Evolutionary conservation across 495 filamentous ascomycete species (phyloP).

Genomic region (Amniculicola lignicola): DNA sequence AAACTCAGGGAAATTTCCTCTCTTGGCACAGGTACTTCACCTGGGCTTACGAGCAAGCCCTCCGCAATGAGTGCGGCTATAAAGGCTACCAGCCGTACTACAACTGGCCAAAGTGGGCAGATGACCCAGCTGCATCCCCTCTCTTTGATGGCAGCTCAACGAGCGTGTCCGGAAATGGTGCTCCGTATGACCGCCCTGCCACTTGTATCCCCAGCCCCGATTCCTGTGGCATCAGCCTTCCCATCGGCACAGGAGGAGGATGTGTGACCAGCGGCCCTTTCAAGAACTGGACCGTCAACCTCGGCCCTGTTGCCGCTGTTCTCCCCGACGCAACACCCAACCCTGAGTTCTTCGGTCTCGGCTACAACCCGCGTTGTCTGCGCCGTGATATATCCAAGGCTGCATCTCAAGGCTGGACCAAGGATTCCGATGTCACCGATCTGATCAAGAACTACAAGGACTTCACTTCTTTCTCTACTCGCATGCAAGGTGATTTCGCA

Average conservation of each 20-base stretch:
- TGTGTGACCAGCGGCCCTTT: conserved; percentile 40
- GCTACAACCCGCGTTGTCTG: conserved; percentile 64
- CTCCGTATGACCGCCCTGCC: conserved; percentile 33
- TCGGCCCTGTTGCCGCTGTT: conserved; percentile 36
- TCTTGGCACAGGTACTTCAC: conserved; percentile 70
- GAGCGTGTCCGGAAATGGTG: conserved; percentile 51
- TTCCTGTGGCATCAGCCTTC: conserved; percentile 32
- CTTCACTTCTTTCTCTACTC: conserved; percentile 53
- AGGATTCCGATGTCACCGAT: conserved; percentile 48
- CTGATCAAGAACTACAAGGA: conserved; percentile 48
- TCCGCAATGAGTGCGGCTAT: conserved; percentile 70
- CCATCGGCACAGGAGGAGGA: conserved; percentile 36
- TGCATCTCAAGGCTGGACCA: conserved; percentile 48
- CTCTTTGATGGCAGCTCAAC: conserved; percentile 49
- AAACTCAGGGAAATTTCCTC: conserved; percentile 56
- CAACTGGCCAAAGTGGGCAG: conserved; percentile 49
- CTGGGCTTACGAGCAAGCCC: conserved; percentile 61
- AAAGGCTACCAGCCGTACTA: conserved; percentile 57
- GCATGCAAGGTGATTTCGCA: conserved; percentile 50
- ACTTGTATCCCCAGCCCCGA: conserved; percentile 25
- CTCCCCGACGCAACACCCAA: conserved; percentile 17
- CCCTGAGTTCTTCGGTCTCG: conserved; percentile 27
- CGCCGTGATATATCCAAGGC: conserved; percentile 59
- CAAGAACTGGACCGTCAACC: conserved; percentile 35
- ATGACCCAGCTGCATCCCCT: conserved; percentile 42